Conservation (phyloP, 805 yeast genomes). For the Candida caryicola region DNA sequence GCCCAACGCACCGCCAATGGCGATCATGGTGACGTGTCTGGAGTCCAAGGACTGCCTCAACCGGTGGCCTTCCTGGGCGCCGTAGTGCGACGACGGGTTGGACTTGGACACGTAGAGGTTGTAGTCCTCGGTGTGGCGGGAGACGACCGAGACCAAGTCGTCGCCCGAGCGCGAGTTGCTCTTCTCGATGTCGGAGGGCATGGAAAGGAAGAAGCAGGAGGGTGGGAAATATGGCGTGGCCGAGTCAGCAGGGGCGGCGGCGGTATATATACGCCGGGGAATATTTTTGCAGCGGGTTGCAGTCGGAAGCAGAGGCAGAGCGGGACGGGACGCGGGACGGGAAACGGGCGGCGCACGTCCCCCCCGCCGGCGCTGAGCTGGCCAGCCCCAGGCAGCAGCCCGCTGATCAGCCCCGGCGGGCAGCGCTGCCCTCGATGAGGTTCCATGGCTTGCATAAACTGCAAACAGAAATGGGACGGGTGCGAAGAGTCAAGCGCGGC, state of each 20-base stretch:
- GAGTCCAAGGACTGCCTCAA: conserved; percentile 40
- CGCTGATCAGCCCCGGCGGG: no score
- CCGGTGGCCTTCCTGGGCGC: conserved; percentile 22
- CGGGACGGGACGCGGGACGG: no score
- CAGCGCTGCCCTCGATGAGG: no score
- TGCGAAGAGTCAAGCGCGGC: no score
- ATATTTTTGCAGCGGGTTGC: conserved; percentile 2
- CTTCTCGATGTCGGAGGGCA: conserved; percentile 14
- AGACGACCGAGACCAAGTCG: conserved; percentile 31
- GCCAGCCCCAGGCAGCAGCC: no score
- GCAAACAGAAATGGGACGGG: no score
- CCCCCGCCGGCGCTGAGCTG: no score
- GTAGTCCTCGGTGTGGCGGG: conserved; percentile 48
- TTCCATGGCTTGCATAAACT: no score
- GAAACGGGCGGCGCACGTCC: no score
- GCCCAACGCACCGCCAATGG: conserved; percentile 82
- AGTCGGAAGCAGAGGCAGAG: no score
- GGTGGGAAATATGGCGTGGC: neutral
- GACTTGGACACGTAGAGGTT: conserved; percentile 45
- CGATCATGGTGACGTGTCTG: conserved; percentile 67
- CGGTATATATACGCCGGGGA: conserved; percentile 1
- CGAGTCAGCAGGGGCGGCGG: neutral
- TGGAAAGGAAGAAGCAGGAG: neutral
- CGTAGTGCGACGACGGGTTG: conserved; percentile 35
- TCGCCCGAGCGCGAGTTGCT: conserved; percentile 7